Percentiles rank a stretch among this genome's conserved stretches.
phyloP scores from a whole-genome alignment of 2,329 filamentous ascomycete genomes.

The Claviceps quebecensis region DNA sequence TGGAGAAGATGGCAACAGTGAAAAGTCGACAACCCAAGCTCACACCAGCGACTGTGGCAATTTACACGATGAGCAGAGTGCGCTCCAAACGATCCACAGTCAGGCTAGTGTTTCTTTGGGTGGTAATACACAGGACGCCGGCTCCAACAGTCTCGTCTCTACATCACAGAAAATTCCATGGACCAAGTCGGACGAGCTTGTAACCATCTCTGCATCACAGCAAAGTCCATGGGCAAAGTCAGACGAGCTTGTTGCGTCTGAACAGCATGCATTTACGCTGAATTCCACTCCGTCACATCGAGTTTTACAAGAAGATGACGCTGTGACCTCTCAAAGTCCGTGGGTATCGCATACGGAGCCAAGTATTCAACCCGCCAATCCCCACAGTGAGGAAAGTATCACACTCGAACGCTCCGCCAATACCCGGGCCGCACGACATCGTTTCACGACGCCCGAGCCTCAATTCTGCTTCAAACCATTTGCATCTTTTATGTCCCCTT shows the following conservation, averaged over 20 bases:
- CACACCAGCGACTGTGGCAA: background rate
- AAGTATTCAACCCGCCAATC: background rate
- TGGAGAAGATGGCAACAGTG: background rate
- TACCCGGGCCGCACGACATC: background rate
- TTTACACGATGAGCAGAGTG: background rate
- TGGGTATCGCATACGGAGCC: conserved; percentile 6
- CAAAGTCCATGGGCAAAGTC: conserved; percentile 8
- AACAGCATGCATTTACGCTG: background rate
- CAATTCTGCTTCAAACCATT: conserved; percentile 37
- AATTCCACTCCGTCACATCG: no score
- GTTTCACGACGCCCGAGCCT: conserved; percentile 29
- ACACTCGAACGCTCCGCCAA: background rate
- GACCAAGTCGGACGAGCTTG: conserved; percentile 3
- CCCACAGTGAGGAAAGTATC: background rate
- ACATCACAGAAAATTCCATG: conserved; percentile 8
- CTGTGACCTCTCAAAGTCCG: conserved; percentile 9
- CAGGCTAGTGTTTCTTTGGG: background rate
- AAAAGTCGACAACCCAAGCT: background rate
- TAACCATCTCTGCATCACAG: conserved; percentile 3
- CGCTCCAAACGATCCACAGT: background rate
- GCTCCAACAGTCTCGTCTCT: background rate
- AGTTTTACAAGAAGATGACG: background rate
- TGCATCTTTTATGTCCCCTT: conserved; percentile 36
- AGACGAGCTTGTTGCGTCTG: conserved; percentile 1
- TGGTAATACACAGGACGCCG: background rate